A percentile compares a stretch with the other conserved stretches of the same genome.
Evolutionary conservation across 1,284 basidiomycete genomes (phyloP).

Genomic region (Cryptococcus amylolentus): DNA sequence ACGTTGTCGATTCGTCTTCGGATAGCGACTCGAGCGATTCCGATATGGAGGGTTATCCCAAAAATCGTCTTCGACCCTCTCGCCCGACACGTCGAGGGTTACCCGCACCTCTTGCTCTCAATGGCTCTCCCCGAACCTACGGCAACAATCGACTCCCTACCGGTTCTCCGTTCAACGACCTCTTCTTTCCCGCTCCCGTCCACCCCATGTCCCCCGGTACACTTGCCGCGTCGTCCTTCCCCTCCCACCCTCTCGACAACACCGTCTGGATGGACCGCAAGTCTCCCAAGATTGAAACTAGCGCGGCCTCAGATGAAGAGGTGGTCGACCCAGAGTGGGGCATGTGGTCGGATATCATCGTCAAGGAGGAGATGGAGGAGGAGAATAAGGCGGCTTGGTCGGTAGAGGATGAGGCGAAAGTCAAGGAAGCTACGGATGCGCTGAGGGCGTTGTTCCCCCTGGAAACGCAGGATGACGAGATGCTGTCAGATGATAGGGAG

Average conservation of each 20-base stretch:
- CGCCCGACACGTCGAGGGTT: constrained; percentile 19
- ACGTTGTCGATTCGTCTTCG: constrained; percentile 36
- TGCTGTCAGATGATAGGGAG: constrained; percentile 4
- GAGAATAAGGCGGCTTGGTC: constrained; percentile 25
- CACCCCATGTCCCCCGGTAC: constrained; percentile 14
- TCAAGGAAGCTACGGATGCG: constrained; percentile 43
- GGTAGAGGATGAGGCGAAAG: constrained; percentile 34
- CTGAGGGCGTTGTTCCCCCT: constrained; percentile 40
- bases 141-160: constrained; percentile 11
- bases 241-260: constrained; percentile 47
- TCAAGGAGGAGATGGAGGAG: constrained; percentile 20
- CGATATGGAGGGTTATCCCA: constrained; percentile 26
- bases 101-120: constrained; percentile 24
- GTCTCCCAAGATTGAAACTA: constrained; percentile 27
- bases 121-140: constrained; percentile 13
- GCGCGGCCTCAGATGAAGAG: constrained; percentile 43
- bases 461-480: constrained; percentile 21
- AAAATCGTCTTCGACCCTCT: constrained; percentile 1
- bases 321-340: constrained; percentile 41
- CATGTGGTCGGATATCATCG: constrained; percentile 27
- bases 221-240: constrained; percentile 36
- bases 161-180: constrained; percentile 30
- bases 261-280: constrained; percentile 40
- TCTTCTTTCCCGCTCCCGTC: constrained; percentile 30
- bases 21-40: constrained; percentile 40